Base-by-base conservation (phyloP, 768 basidiomycete genomes). In the Scleroderma citrinum region DNA sequence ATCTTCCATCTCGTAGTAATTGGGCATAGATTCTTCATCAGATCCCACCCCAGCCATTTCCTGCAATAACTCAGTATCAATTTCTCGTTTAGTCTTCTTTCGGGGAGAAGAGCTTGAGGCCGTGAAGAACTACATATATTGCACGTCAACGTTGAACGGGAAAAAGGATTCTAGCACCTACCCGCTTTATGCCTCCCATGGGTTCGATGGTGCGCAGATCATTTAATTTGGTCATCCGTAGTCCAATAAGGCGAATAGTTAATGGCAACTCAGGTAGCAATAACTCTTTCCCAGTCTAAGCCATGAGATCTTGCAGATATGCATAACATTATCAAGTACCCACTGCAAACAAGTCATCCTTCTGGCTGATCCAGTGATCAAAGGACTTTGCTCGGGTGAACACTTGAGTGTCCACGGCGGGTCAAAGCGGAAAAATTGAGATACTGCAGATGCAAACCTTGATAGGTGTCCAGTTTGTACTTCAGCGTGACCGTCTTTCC, bases 401-500 rank as follows among this genome's bases (percentile, higher is more conserved):
- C 1, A 85, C 85, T 87, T 43, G 24, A 14, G n/a, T 13, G 12
- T n/a, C n/a, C 37, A 42, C 37, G 45, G 23, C 23, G 49, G 24
- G 59, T 44, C 41, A 44, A 1, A 42, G 36, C 34, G 26, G 7
- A 37, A 24, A 21, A n/a, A 24, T 12, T 6, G 23, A 34, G 30
- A 43, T 49, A 30, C 20, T 47, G 20, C 40, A 38, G 11, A 41
- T 10, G 42, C 41, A 37, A 50, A 82, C 90, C 83, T 74, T 95
- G 82, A 65, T 83, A 97, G 1, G 84, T 92, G 61, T 94, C 85
- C 30, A 91, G 76, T 70, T 99, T 99, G 65, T 85, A 93, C 64
- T 95, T 96, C 44, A 98, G 74, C 0, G 91, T 95, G 29, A 98
- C 75, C 0, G 92, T 96, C 55, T 85, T 81, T 7, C 92, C 95